These are phyloP conservation scores for Fragaria vesca DNA, from an alignment of 306 rosid genomes.

Conservation along the genomic window DNA sequence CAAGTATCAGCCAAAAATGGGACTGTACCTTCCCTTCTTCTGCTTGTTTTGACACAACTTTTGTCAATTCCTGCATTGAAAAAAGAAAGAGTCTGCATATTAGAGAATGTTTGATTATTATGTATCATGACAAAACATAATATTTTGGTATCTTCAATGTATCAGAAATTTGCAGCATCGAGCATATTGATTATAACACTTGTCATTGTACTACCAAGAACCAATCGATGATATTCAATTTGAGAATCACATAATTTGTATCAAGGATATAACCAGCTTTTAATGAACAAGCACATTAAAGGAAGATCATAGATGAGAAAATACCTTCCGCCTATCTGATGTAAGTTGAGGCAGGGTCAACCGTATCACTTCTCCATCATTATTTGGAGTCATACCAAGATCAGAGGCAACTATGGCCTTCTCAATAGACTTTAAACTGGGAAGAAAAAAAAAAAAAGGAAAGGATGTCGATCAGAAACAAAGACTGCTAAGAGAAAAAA, in stretches of 20 bases:
- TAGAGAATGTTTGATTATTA: neutral
- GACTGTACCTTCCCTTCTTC: slow-evolving; percentile 95
- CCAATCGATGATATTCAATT: neutral
- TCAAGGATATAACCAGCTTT: neutral
- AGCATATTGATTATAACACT: neutral
- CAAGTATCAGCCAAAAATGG: slow-evolving; percentile 16
- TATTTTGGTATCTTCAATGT: neutral
- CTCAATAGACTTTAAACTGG: slow-evolving; percentile 91
- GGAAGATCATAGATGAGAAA: slow-evolving; percentile 11
- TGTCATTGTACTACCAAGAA: neutral
- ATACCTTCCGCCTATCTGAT: slow-evolving; percentile 91
- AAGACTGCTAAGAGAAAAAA: neutral
- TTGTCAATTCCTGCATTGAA: slow-evolving; percentile 65
- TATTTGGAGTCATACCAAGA: slow-evolving; percentile 93
- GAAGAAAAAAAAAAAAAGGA: neutral
- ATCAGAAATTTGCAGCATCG: neutral
- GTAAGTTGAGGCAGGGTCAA: slow-evolving; percentile 83
- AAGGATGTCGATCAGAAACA: neutral
- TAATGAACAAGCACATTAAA: neutral
- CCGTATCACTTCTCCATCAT: slow-evolving; percentile 86
- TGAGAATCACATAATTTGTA: neutral
- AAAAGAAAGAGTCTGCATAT: neutral
- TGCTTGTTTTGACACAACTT: slow-evolving; percentile 80
- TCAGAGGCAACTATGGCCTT: slow-evolving; percentile 88
- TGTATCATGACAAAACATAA: neutral